Evolutionary conservation across 331 rosid genomes (phyloP).

Genomic region (Arachis monticola): DNA sequence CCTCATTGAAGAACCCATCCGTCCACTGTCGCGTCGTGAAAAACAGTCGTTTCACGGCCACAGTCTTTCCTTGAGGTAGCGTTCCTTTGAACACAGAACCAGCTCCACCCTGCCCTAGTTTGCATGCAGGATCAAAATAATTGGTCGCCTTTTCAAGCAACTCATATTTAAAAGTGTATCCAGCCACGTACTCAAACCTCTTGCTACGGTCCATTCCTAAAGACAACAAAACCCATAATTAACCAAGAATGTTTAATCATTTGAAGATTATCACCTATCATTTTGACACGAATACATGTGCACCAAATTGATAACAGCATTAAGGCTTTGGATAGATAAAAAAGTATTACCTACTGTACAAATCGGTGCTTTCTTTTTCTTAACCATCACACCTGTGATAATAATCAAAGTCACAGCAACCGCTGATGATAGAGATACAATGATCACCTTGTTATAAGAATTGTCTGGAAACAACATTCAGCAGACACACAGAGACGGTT

Average conservation of each 20-base stretch:
- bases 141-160: conserved; percentile 59
- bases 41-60: conserved; percentile 64
- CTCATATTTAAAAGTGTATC: conserved; percentile 55
- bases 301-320: no score
- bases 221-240: conserved; percentile 18
- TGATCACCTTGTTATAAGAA: conserved; percentile 29
- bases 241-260: no score
- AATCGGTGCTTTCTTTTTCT: conserved; percentile 30
- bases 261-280: no score
- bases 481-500: no score
- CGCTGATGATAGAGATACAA: conserved; percentile 37
- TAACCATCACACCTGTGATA: conserved; percentile 34
- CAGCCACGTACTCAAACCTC: conserved; percentile 26
- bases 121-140: conserved; percentile 46
- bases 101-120: conserved; percentile 58
- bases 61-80: conserved; percentile 51
- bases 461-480: conserved; percentile 36
- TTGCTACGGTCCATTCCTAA: conserved; percentile 21
- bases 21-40: conserved; percentile 57
- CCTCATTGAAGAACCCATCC: conserved; percentile 66
- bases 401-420: conserved; percentile 35
- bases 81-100: conserved; percentile 65
- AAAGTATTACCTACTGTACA: conserved; percentile 30
- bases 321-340: no score
- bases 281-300: no score